phyloP scores from a whole-genome alignment of 2,329 filamentous ascomycete genomes.

The Aspergillus terreus region DNA sequence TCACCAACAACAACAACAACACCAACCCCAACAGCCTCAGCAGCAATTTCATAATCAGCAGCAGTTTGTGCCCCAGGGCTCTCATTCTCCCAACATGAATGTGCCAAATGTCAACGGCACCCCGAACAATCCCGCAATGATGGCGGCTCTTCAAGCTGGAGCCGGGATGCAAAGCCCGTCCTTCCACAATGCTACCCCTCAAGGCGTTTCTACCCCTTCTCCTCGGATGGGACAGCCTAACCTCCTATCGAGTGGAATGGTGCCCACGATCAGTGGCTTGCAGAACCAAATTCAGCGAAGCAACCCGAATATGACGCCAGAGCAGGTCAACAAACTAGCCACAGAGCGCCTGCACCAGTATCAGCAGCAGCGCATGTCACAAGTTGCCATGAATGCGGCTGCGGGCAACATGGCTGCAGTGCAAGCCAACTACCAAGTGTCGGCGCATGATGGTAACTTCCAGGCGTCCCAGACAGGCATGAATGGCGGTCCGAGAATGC shows the following conservation, averaged over 20 bases:
- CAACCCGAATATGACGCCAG: conserved; percentile 50
- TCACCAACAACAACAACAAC: conserved; percentile 3
- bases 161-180: conserved; percentile 44
- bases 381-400: conserved; percentile 51
- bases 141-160: conserved; percentile 42
- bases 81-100: conserved; percentile 45
- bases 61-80: conserved; percentile 38
- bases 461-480: conserved; percentile 31
- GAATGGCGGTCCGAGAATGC: conserved; percentile 37
- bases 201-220: conserved; percentile 43
- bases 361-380: conserved; percentile 47
- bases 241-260: conserved; percentile 50
- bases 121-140: conserved; percentile 42
- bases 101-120: conserved; percentile 38
- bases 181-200: conserved; percentile 35
- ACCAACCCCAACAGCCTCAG: conserved; percentile 24
- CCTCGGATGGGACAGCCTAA: conserved; percentile 48
- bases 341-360: conserved; percentile 48
- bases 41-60: conserved; percentile 38
- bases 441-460: conserved; percentile 35
- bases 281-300: conserved; percentile 50
- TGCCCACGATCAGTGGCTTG: conserved; percentile 53
- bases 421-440: conserved; percentile 38
- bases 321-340: conserved; percentile 53
- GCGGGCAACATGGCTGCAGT: conserved; percentile 44